Base-by-base conservation (phyloP, 208 protist species). In the Acanthamoeba quina region DNA sequence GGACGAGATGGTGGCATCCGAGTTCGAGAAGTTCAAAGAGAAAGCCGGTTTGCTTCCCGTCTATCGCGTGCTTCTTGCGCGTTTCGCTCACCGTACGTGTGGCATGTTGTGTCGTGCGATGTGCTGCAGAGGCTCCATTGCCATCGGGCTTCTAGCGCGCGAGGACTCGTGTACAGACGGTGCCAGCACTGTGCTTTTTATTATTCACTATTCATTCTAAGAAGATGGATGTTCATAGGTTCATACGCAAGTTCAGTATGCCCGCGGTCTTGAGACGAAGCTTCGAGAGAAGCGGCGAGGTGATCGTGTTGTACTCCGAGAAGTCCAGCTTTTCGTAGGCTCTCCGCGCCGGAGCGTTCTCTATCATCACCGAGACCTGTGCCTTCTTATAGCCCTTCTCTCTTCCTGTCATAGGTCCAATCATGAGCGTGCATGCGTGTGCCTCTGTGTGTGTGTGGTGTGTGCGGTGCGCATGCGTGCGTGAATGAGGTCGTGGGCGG, bases 21-120 rank as follows among this genome's bases (percentile, higher is more conserved):
- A 76, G 37, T 91, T 91, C 31, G 60, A 91, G 64, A 91, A 74
- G 58, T 74, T 76, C 85, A 91, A 91, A n/a, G 58, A 62, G 47
- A 86, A 86, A 86, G 49, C 78, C 15, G 78, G 78, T 86, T n/a
- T 11, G 78, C 37, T 19, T 19, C 7, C 29, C 15, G 58, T 64
- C 58, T 64, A 10, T 26, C 4, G 21, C 26, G 21, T 26, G n/a
- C 64, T 11, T 13, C 64, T 29, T 31, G 15, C 5, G n/a, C n/a
- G n/a, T 34, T 15, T 37, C 24, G 17, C 15, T 70, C 64, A 70
- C 62, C 62, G 1, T 56, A 1, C 19, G 10, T 21, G 54, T 58
- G 15, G 5, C 58, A 7, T 29, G 21, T 44, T n/a, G 0, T 44
- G 7, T 26, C 68, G 26, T 15, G 31, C 11, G 0, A 3, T 24